Conservation (phyloP, 192 early-diverging fungal genomes). For the Podochytrium sp. region DNA sequence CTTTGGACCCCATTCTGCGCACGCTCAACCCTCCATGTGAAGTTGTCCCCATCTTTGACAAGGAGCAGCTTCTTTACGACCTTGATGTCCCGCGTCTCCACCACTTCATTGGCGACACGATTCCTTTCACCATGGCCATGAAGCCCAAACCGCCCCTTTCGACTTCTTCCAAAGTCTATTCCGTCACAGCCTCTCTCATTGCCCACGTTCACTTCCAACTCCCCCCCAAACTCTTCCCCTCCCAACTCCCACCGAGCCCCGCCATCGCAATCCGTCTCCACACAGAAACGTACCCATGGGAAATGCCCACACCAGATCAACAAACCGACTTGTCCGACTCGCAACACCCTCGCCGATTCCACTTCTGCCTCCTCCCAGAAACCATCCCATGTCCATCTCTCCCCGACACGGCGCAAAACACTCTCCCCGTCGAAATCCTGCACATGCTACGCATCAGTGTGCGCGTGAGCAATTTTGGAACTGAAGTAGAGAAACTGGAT, state of each 20-base stretch:
- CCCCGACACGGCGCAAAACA: slow-evolving; percentile 23
- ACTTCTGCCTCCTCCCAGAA: slow-evolving; percentile 9
- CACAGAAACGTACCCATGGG: slow-evolving; percentile 14
- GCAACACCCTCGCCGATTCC: slow-evolving; percentile 17
- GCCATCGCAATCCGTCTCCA: slow-evolving; percentile 24
- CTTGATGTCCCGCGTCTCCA: slow-evolving; percentile 21
- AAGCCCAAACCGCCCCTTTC: slow-evolving; percentile 6
- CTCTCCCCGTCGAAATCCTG: slow-evolving; percentile 10
- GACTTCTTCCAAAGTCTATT: not conserved
- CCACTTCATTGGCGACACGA: slow-evolving; percentile 28
- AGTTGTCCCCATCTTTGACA: slow-evolving; percentile 7
- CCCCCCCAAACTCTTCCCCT: not conserved
- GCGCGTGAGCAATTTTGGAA: not conserved
- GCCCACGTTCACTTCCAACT: slow-evolving; percentile 20
- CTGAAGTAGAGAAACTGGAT: not conserved
- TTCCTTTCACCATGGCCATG: slow-evolving; percentile 35
- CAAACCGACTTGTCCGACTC: not conserved
- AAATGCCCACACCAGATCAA: not conserved
- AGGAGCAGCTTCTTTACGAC: slow-evolving; percentile 6
- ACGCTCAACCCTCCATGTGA: not conserved
- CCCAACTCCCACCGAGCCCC: slow-evolving; percentile 14
- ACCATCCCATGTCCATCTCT: slow-evolving; percentile 7
- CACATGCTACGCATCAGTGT: slow-evolving; percentile 23
- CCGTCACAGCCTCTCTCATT: slow-evolving; percentile 17
- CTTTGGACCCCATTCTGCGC: slow-evolving; percentile 20